Conservation (phyloP, 2,329 filamentous ascomycete genomes). For the Cordyceps tenuipes region DNA sequence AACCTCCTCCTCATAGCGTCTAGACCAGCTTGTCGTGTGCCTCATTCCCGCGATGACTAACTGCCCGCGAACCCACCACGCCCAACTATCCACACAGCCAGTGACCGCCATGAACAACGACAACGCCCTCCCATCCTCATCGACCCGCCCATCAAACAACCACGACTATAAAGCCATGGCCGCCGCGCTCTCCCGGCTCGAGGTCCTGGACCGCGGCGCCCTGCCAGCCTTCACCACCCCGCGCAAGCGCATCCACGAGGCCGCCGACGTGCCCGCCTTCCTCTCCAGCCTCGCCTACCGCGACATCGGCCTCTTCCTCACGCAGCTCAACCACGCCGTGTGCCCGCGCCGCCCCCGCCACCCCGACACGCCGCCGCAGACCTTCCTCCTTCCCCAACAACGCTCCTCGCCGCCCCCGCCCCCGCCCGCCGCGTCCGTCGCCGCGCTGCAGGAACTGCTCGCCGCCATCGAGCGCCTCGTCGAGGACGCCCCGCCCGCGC, state of each 20-base stretch:
- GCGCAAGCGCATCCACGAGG: slow-evolving; percentile 75
- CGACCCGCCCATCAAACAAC: not conserved
- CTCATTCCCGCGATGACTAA: slow-evolving; percentile 3
- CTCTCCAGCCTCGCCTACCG: slow-evolving; percentile 73
- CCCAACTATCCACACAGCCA: not conserved
- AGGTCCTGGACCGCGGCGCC: slow-evolving; percentile 38
- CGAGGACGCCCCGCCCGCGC: slow-evolving; percentile 72
- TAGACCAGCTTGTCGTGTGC: not conserved
- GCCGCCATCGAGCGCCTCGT: slow-evolving; percentile 57
- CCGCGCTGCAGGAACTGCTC: slow-evolving; percentile 58
- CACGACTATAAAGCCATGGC: not conserved
- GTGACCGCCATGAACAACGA: not conserved
- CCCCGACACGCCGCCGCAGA: slow-evolving; percentile 22
- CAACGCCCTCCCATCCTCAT: not conserved
- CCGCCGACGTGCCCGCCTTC: slow-evolving; percentile 72
- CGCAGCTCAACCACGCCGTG: slow-evolving; percentile 84
- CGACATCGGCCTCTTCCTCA: slow-evolving; percentile 77
- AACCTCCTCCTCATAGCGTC: not conserved
- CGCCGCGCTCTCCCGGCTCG: slow-evolving; percentile 26
- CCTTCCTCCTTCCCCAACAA: slow-evolving; percentile 34
- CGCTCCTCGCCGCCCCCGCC: slow-evolving; percentile 12
- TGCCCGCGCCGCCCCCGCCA: slow-evolving; percentile 56
- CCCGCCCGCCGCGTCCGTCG: slow-evolving; percentile 44
- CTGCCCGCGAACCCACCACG: not conserved
- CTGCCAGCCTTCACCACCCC: slow-evolving; percentile 57